A percentile compares a stretch with the other conserved stretches of the same genome.
Conservation (phyloP, 257 asterid species). For the Solanum pinnatisectum region DNA sequence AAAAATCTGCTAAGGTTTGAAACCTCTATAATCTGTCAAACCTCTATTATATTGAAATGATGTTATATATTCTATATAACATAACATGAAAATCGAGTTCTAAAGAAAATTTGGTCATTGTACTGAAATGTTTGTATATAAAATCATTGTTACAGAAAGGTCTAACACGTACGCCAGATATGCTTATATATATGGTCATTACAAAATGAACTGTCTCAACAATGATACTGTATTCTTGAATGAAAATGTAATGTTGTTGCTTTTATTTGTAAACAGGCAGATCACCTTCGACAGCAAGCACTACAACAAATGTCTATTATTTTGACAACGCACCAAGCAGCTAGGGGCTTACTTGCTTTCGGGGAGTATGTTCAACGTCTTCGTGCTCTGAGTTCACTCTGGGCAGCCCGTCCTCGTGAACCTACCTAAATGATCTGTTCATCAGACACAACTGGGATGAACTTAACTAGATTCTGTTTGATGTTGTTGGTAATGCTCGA, state of each 20-base stretch:
- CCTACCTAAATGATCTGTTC: slow-evolving; percentile 9
- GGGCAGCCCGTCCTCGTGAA: slow-evolving; percentile 65
- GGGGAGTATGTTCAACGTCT: slow-evolving; percentile 87
- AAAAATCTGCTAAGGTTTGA: not conserved
- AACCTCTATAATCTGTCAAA: not conserved
- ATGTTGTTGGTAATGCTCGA: not conserved
- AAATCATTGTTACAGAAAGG: not conserved
- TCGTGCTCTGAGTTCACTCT: slow-evolving; percentile 67
- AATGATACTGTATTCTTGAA: not conserved
- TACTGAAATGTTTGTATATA: not conserved
- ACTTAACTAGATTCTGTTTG: slow-evolving; percentile 1
- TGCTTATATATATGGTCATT: not conserved
- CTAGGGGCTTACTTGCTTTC: slow-evolving; percentile 65
- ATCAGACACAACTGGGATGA: not conserved
- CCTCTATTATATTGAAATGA: not conserved
- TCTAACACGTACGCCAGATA: not conserved
- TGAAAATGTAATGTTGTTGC: not conserved
- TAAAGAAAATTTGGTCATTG: not conserved
- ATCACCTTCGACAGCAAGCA: slow-evolving; percentile 87
- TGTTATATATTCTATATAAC: not conserved
- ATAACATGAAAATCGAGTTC: not conserved
- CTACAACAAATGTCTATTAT: slow-evolving; percentile 68
- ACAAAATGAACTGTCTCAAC: not conserved
- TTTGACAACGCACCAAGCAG: slow-evolving; percentile 74
- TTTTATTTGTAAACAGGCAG: slow-evolving; percentile 47